A percentile compares a stretch with the other conserved stretches of the same genome.
These are phyloP conservation scores for Leishmania arabica DNA, from an alignment of 208 protist genomes.

Conservation along the genomic window DNA sequence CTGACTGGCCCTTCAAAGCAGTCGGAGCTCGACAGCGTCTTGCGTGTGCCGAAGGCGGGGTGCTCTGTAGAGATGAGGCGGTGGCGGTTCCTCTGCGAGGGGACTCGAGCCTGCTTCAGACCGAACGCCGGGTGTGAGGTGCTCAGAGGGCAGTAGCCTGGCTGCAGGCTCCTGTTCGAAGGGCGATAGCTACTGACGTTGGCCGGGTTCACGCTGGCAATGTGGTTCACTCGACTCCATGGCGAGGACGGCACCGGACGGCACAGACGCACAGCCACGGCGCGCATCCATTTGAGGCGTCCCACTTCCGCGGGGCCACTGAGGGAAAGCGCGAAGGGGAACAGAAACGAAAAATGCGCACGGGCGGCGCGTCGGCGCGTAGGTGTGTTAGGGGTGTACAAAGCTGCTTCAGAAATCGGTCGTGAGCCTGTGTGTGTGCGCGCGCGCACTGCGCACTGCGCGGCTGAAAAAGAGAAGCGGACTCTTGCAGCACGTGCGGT, in stretches of 20 bases:
- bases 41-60: constrained; percentile 67
- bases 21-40: constrained; percentile 45
- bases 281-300: constrained; percentile 2
- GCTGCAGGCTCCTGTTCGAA: constrained; percentile 30
- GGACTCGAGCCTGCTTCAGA: constrained; percentile 54
- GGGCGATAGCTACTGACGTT: constrained; percentile 27
- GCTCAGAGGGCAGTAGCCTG: constrained; percentile 46
- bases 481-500: neutral
- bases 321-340: neutral
- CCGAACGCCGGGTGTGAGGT: constrained; percentile 78
- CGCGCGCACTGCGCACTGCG: neutral
- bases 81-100: constrained; percentile 18
- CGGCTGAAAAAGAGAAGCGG: neutral
- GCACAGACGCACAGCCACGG: neutral
- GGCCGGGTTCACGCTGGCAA: constrained; percentile 38
- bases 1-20: constrained; percentile 67
- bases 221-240: constrained; percentile 9
- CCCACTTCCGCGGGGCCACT: neutral
- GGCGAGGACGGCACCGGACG: neutral
- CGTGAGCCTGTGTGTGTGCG: neutral
- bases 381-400: neutral
- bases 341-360: no score
- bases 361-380: neutral
- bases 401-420: neutral
- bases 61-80: constrained; percentile 70